These are phyloP conservation scores for Exophiala sideris DNA, from an alignment of 2,329 filamentous ascomycete species.

Conservation along the genomic window DNA sequence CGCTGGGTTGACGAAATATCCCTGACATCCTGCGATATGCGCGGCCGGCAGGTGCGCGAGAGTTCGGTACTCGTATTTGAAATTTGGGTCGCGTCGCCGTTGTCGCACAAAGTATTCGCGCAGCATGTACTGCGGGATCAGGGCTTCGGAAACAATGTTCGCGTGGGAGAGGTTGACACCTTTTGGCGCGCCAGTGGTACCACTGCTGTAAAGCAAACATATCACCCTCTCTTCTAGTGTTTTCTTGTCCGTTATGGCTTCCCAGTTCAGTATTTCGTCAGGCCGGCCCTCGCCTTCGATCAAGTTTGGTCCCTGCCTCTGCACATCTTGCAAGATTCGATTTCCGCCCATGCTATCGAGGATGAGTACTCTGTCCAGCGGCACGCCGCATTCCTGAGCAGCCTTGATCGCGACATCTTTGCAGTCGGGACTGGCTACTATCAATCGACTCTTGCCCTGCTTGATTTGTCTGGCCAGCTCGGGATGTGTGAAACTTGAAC, in stretches of 20 bases:
- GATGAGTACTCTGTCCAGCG: constrained; percentile 48
- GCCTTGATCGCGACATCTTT: constrained; percentile 48
- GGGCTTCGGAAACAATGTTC: constrained; percentile 42
- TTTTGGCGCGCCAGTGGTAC: constrained; percentile 33
- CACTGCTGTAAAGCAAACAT: constrained; percentile 34
- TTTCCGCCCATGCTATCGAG: constrained; percentile 44
- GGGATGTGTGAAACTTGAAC: constrained; percentile 16
- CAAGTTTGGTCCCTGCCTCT: constrained; percentile 13
- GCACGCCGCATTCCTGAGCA: constrained; percentile 50
- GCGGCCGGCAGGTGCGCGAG: constrained; percentile 47
- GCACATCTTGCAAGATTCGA: constrained; percentile 29
- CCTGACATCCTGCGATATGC: constrained; percentile 49
- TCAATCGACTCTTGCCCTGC: constrained; percentile 29
- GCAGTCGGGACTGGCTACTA: constrained; percentile 50
- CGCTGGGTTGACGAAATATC: constrained; percentile 47
- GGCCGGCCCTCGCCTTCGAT: constrained; percentile 26
- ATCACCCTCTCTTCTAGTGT: constrained; percentile 47
- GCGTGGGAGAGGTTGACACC: constrained; percentile 42
- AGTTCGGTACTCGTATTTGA: constrained; percentile 34
- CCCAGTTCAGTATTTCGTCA: constrained; percentile 47
- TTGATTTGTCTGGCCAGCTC: constrained; percentile 23
- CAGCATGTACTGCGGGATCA: constrained; percentile 29
- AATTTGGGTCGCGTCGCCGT: constrained; percentile 32
- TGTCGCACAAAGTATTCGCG: constrained; percentile 28
- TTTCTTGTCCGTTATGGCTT: constrained; percentile 49